Evolutionary conservation across 78 protist species (phyloP).

Genomic region (Chrysochromulina tobinii): DNA sequence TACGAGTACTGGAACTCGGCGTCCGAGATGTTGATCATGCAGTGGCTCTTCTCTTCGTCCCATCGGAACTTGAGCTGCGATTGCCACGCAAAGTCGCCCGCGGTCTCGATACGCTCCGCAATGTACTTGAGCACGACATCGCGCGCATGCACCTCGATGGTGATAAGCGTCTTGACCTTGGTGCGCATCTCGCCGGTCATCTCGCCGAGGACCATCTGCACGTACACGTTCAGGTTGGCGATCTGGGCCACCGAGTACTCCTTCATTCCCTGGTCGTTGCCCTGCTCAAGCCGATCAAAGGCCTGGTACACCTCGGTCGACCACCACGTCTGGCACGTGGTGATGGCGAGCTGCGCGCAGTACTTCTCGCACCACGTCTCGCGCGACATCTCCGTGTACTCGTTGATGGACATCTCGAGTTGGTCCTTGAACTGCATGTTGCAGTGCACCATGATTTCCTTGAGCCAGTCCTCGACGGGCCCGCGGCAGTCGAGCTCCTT

Average conservation of each 20-base stretch:
- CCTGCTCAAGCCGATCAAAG: conserved; percentile 7
- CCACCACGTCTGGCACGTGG: conserved; percentile 83
- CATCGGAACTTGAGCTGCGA: conserved; percentile 81
- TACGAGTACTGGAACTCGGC: conserved; percentile 73
- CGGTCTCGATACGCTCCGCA: background rate
- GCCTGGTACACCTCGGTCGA: conserved; percentile 64
- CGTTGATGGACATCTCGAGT: background rate
- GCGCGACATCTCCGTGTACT: conserved; percentile 54
- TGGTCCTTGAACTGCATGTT: conserved; percentile 27
- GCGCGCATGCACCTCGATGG: conserved; percentile 86
- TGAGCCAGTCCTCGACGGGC: conserved; percentile 81
- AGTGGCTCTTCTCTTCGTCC: conserved; percentile 48
- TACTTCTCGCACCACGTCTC: conserved; percentile 58
- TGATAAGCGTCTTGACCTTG: conserved; percentile 73
- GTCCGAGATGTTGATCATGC: conserved; percentile 67
- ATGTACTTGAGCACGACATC: conserved; percentile 77
- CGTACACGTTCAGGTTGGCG: conserved; percentile 54
- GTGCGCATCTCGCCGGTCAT: background rate
- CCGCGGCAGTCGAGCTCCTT: conserved; percentile 56
- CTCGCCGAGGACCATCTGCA: background rate
- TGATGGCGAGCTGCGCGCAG: conserved; percentile 75
- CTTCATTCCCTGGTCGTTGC: background rate
- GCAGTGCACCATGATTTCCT: conserved; percentile 35
- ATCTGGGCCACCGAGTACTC: conserved; percentile 38
- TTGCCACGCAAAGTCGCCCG: conserved; percentile 74